Base-by-base conservation (phyloP, 805 yeast genomes). In the Wickerhamiella azyma region DNA sequence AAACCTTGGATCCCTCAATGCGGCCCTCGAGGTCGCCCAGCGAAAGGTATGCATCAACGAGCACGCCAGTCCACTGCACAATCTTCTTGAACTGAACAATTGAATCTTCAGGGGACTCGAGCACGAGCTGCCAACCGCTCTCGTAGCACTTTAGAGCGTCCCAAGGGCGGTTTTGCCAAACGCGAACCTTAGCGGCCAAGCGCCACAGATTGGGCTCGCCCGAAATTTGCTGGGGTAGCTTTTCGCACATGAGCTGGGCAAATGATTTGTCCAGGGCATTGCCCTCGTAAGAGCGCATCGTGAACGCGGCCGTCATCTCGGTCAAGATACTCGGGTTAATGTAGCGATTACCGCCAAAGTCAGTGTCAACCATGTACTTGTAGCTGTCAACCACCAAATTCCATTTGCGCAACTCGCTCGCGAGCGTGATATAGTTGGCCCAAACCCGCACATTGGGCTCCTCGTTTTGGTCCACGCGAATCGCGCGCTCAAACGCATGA, bases 141-240 rank as follows among this genome's bases (percentile, higher is more conserved):
- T 86, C 96, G 55, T 81, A 79, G 55, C 85, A 78, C 26, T 80
- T 92, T 44, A 92, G 67, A 0, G 95, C 82, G 5, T 75, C 73
- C 95, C 96, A 86, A 13, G 96, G 95, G 55, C 74, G 76, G 32
- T 71, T 69, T 56, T 89, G 74, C 96, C 97, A 89, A 9, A 82
- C 57, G 57, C 86, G 88, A 11, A 85, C 94, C 54, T 75, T 74
- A 3, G 94, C 82, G n/a, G 85, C 79, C 5, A 84, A 63, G 58
- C 85, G 74, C 94, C 95, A 88, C 48, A 82, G 67, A 55, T 85
- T 70, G 0, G 81, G 68, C 36, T 76, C 73, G 5, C 70, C 61
- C n/a, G 79, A 80, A 43, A 83, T 75, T 7, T 83, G 77, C 11
- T 69, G 57, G 1, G 95, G 94, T 26, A 89, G 63, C 42, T 71